phyloP scores from a whole-genome alignment of 495 filamentous ascomycete species.

The Platismatia glauca region DNA sequence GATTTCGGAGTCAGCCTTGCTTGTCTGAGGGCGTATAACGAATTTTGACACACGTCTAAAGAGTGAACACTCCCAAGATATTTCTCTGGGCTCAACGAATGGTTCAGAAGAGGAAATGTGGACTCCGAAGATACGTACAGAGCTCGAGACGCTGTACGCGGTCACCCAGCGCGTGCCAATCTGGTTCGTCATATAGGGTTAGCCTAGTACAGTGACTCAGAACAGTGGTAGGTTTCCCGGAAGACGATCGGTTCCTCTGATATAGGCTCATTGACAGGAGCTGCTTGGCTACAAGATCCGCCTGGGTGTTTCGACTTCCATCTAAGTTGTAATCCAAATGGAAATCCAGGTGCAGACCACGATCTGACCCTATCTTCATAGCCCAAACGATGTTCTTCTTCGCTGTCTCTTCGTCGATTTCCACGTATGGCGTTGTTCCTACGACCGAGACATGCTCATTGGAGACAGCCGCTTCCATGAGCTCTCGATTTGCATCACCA shows the following conservation, averaged over 20 bases:
- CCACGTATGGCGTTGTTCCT: constrained; percentile 66
- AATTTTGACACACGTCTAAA: no score
- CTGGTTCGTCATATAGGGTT: constrained; percentile 43
- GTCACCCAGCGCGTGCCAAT: constrained; percentile 41
- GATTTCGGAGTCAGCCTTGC: no score
- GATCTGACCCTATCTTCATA: constrained; percentile 37
- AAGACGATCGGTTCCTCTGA: not conserved
- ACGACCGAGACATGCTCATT: constrained; percentile 47
- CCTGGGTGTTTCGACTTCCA: constrained; percentile 34
- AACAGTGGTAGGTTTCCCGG: constrained; percentile 41
- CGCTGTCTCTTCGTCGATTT: constrained; percentile 39
- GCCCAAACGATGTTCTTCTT: constrained; percentile 58
- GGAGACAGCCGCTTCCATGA: constrained; percentile 42
- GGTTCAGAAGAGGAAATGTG: no score
- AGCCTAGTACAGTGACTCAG: constrained; percentile 65
- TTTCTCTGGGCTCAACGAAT: no score
- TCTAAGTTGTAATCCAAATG: constrained; percentile 67
- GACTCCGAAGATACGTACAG: no score
- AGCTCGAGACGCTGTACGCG: constrained; percentile 48
- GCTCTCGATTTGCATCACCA: constrained; percentile 35
- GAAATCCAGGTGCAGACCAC: constrained; percentile 55
- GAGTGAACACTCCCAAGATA: no score
- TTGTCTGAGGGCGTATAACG: no score
- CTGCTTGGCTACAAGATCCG: constrained; percentile 44
- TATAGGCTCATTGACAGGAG: not conserved